Base-by-base conservation (phyloP, 352 stramenopile genomes). In the Phytophthora pseudosyringae region DNA sequence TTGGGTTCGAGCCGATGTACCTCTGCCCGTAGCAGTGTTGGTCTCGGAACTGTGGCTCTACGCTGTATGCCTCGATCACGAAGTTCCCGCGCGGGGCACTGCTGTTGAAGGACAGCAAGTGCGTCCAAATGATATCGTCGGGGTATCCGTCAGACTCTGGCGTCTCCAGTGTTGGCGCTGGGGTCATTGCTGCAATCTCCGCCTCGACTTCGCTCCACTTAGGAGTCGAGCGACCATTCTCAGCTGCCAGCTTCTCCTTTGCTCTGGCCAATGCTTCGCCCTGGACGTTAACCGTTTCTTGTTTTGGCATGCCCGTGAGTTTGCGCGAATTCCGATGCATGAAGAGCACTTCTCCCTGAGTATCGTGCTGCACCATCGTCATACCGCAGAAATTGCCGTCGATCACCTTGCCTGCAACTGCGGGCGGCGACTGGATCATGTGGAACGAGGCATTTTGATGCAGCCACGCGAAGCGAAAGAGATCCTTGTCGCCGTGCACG, bases 11-110 rank as follows among this genome's bases (percentile, higher is more conserved):
- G 31, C 41, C 39, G 16, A 76, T 69, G 8, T 64, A 41, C 1
- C 52, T 56, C 48, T 82, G 74, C 29, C 80, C 80, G 50, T 87
- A 89, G 64, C 80, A 89, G 69, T 74, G 82, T 71, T 88, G 78
- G 8, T 71, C 69, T 12, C 67, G 72, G 26, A 86, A 81, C 10
- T 66, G 46, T 1, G 67, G 56, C 5, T 59, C 59, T 28, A 61
- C 76, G 10, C 78, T 71, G 41, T 76, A 90, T 33, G 81, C 76
- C 35, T 88, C 75, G 12, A 90, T 74, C 38, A 63, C 55, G 54
- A 86, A 90, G 64, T 79, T 53, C 6, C 16, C 38, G 4, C 71
- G 64, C 8, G 41, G 52, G 0, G 71, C 71, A 28, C 53, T 74
- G 12, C 52, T 73, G 41, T 84, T 84, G 62, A 92, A 83, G 25